Evolutionary conservation across 1,284 basidiomycete genomes (phyloP), one percentile per base, ranked within the genome.

Genomic region (Sporisorium reilianum): DNA sequence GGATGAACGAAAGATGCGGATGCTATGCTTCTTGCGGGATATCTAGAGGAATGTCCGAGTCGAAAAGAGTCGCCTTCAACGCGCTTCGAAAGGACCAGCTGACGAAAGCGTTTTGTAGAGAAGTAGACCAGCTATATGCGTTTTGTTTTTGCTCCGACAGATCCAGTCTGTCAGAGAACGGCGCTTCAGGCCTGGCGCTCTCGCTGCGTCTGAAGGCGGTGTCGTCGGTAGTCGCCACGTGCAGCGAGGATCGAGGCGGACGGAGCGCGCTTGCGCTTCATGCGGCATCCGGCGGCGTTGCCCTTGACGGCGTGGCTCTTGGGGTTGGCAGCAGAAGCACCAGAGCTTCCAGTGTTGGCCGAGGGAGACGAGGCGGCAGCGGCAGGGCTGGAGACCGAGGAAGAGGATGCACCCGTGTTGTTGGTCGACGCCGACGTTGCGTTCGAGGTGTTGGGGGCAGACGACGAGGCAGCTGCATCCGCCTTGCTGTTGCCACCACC

Each of bases 261-360:
- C 5, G 62, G 62, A 20, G 57, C 57, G n/a, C 50, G 57, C 23
- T 62, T 62, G 25, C 54, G 55, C 56, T 69, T 64, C 53, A 64
- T 55, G 7, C 67, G 52, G 38, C 67, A 64, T 28, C 45, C 45
- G 28, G 40, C 25, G 36, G 26, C 38, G 38, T 41, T 41, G 34
- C 34, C 36, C 20, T 56, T 62, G 16, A 54, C 25, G 3, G 57
- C 38, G 44, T 69, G 56, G 16, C 26, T 59, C 20, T 56, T 55
- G 42, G 45, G 56, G n/a, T 23, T 46, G 38, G 60, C 18, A 5
- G 32, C 16, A 6, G 60, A 20, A 1, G 40, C 53, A 38, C 28
- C 38, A 7, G 62, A 53, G 5, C 22, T 14, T 34, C n/a, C 4
- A 4, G 32, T 26, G 44, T 56, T n/a, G 55, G n/a, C 36, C 32